Evolutionary conservation across 768 basidiomycete genomes (phyloP), one percentile per base, ranked within the genome.

Genomic region (Chalciporus chontae): DNA sequence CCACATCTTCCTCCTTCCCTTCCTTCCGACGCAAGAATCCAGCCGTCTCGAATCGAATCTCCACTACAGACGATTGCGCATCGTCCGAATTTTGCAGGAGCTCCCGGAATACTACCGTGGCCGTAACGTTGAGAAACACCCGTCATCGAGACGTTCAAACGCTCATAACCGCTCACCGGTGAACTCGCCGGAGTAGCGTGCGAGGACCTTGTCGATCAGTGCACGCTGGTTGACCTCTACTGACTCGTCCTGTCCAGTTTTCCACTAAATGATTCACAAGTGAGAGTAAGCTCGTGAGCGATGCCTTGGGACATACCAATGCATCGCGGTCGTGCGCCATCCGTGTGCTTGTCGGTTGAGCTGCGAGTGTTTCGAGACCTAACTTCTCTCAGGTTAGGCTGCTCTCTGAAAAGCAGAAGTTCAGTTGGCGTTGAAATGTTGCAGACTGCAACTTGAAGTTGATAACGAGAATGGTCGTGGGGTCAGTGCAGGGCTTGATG

Each of bases 31-130:
- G 70, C 38, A 79, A 42, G 58, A 69, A 79, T 17, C 56, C 61
- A 59, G 80, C 71, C 3, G 89, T 90, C 61, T 90, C 80, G 53
- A 94, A 93, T 43, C 74, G 80, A 39, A 94, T 88, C 67, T 94
- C 86, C 3, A 85, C 90, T 13, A 76, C 71, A 45, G 75, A 80
- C 2, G 90, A 82, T 40, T 79, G 84, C 3, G 89, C 93, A 69
- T 96, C 94, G 64, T 96, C 94, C 24, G 94, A 94, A 64, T 99
- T 97, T 73, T 98, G 95, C 0, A 97, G 72, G 5, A 99, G 78
- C 66, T 97, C 95, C 43, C 94, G 70, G 51, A 83, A 84, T 39
- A 86, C 81, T 77, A 50, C 21, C 14, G 6, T 11, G 14, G 18
- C 14, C 11, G 31, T 5, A 15, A 29, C 9, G 17, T 37, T 45